Conservation (phyloP, 768 basidiomycete genomes). For the Lactifluus hygrophoroides region DNA sequence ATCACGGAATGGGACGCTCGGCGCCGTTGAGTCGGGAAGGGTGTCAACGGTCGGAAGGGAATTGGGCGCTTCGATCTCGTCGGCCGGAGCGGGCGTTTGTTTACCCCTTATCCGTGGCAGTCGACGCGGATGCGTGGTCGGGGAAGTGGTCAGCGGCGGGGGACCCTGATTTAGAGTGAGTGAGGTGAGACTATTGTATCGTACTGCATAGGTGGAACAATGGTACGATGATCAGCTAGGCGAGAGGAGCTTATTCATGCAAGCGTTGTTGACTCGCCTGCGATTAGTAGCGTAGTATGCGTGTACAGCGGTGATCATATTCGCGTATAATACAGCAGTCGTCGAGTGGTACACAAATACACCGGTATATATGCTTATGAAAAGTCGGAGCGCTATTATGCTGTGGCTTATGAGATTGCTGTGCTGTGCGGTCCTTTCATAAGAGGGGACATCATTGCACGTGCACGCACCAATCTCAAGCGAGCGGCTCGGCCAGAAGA, state of each 20-base stretch:
- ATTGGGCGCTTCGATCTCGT: neutral
- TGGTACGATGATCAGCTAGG: neutral
- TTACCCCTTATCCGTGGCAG: neutral
- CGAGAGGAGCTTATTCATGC: no score
- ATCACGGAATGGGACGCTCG: neutral
- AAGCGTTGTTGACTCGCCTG: neutral
- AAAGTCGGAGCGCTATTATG: neutral
- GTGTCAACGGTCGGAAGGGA: neutral
- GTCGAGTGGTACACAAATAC: neutral
- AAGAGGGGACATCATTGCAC: neutral
- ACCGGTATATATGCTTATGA: neutral
- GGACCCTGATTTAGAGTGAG: neutral
- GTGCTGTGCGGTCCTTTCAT: neutral
- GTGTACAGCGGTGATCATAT: no score
- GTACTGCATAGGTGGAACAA: neutral
- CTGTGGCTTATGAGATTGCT: neutral
- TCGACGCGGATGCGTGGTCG: neutral
- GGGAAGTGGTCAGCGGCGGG: neutral
- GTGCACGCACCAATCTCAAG: slow-evolving; percentile 9
- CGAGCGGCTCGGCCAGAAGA: neutral
- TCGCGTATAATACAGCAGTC: neutral
- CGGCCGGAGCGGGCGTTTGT: neutral
- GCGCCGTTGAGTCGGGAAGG: neutral
- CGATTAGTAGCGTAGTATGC: no score
- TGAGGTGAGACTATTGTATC: neutral